phyloP scores from a whole-genome alignment of 2,329 filamentous ascomycete genomes.

The Pyrenochaeta sp. region DNA sequence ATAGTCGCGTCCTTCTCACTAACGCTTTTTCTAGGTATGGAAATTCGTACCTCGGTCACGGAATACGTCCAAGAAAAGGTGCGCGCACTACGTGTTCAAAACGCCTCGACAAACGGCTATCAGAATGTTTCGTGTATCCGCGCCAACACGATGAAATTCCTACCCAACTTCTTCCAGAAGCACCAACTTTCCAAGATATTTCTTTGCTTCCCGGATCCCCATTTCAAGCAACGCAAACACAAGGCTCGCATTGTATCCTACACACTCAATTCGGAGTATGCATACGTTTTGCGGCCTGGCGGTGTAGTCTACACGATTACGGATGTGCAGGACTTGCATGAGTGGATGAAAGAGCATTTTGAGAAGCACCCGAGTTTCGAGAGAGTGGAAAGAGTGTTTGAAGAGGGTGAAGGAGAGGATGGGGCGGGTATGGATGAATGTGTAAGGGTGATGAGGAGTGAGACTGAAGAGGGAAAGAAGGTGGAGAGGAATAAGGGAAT shows the following conservation, averaged over 20 bases:
- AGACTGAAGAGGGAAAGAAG: constrained; percentile 98
- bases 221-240: constrained; percentile 97
- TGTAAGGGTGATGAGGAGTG: constrained; percentile 76
- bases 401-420: constrained; percentile 71
- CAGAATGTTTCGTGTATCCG: constrained; percentile 90
- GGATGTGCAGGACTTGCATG: constrained; percentile 91
- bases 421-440: constrained; percentile 75
- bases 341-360: constrained; percentile 93
- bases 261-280: constrained; percentile 91
- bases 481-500: constrained; percentile 87
- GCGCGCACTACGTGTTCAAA: constrained; percentile 77
- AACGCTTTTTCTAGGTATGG: constrained; percentile 70
- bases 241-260: constrained; percentile 93
- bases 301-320: constrained; percentile 96
- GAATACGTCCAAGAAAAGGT: constrained; percentile 91
- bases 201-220: constrained; percentile 97
- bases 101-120: constrained; percentile 64
- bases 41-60: constrained; percentile 90
- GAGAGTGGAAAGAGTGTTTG: constrained; percentile 61
- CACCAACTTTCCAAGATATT: constrained; percentile 89
- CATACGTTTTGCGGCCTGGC: constrained; percentile 82
- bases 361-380: constrained; percentile 81
- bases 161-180: constrained; percentile 94
- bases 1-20: background rate
- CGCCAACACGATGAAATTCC: constrained; percentile 98